These are phyloP conservation scores for Amanita inopinata DNA, from an alignment of 768 basidiomycete species.

Conservation along the genomic window DNA sequence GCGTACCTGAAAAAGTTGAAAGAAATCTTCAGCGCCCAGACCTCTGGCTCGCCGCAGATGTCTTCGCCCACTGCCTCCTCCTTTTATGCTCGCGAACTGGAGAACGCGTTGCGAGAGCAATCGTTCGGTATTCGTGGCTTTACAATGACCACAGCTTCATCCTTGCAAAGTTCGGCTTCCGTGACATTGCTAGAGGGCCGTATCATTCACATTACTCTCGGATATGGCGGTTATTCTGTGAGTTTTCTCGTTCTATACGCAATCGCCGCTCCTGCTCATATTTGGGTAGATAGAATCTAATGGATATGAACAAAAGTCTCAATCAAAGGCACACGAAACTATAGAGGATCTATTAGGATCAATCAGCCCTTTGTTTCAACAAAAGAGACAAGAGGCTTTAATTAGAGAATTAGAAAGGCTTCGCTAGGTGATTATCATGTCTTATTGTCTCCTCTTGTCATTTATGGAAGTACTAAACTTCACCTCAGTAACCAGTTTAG, in stretches of 20 bases:
- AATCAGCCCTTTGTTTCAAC: conserved; percentile 43
- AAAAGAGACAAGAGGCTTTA: conserved; percentile 35
- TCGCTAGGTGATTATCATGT: conserved; percentile 12
- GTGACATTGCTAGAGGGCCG: conserved; percentile 51
- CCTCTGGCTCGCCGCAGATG: conserved; percentile 7
- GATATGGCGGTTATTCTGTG: conserved; percentile 49
- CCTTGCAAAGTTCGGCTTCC: conserved; percentile 40
- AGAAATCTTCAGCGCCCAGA: neutral
- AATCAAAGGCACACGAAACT: conserved; percentile 37
- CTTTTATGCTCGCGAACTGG: conserved; percentile 42
- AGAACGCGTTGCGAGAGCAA: conserved; percentile 46
- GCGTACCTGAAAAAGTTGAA: neutral
- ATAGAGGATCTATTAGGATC: conserved; percentile 48
- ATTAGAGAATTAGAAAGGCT: conserved; percentile 39
- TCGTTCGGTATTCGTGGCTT: conserved; percentile 44
- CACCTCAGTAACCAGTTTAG: neutral
- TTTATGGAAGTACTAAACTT: neutral
- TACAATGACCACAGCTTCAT: conserved; percentile 27
- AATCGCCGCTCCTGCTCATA: neutral
- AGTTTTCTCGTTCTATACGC: conserved; percentile 9
- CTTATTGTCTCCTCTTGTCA: too few relatives aligned
- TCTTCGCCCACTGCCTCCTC: conserved; percentile 15
- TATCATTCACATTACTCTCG: conserved; percentile 35
- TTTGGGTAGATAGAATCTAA: neutral
- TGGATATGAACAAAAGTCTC: conserved; percentile 11